Conservation (phyloP, 805 yeast genomes). For the Candida sonorensis region DNA sequence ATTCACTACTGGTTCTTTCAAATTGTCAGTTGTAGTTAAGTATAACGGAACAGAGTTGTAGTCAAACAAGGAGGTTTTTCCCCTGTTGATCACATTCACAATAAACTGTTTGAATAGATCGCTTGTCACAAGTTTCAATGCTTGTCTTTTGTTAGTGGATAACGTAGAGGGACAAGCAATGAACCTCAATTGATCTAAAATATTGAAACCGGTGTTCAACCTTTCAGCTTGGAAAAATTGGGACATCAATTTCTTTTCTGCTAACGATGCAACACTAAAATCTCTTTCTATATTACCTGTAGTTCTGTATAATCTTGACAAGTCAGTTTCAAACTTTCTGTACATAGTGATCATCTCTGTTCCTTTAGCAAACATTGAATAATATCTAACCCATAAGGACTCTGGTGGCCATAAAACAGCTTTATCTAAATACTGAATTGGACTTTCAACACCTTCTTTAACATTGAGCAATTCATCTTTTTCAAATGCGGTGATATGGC, state of each 20-base stretch:
- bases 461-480: conserved; percentile 38
- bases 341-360: conserved; percentile 42
- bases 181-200: conserved; percentile 27
- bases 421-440: conserved; percentile 42
- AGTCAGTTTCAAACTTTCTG: conserved; percentile 38
- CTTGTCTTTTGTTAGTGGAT: conserved; percentile 15
- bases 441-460: conserved; percentile 39
- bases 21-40: conserved; percentile 17
- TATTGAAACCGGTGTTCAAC: conserved; percentile 19
- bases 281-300: conserved; percentile 10
- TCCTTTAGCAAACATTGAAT: conserved; percentile 51
- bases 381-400: conserved; percentile 57
- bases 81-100: conserved; percentile 47
- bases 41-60: conserved; percentile 28
- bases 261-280: conserved; percentile 23
- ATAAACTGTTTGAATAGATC: conserved; percentile 41
- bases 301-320: conserved; percentile 14
- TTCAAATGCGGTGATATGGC: conserved; percentile 50
- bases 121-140: conserved; percentile 22
- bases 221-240: conserved; percentile 20
- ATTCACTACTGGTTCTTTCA: conserved; percentile 5
- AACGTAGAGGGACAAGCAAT: conserved; percentile 31
- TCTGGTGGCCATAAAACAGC: conserved; percentile 83
- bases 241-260: conserved; percentile 19
- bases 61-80: conserved; percentile 51